Evolutionary conservation across 2,329 filamentous ascomycete genomes (phyloP), one percentile per base, ranked within the genome.

Genomic region (Trichoderma sp.): DNA sequence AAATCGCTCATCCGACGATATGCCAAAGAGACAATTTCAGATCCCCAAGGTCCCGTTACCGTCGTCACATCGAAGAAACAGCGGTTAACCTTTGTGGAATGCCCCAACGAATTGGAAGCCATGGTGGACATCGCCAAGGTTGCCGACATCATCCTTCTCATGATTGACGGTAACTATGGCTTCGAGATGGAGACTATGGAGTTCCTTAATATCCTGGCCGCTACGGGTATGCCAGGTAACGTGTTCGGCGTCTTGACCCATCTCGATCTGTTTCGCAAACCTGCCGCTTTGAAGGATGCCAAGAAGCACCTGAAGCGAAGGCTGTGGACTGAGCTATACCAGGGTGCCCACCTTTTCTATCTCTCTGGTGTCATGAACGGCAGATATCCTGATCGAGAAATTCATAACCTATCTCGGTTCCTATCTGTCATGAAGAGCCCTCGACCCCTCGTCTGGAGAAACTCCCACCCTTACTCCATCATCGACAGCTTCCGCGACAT

Each of bases 131-230:
- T 98, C 71, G 93, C 96, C 72, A 99, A 99, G 83, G 93, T 99
- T 57, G 96, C 97, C 20, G 96, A 99, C 80, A 98, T 99, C 77
- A 93, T 98, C 6, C 87, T 99, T 64, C 88, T 99, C 71, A 96
- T 99, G 93, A 99, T 99, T 76, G 96, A 99, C 79, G 97, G 96
- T 70, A 98, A 98, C 83, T 99, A 93, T 78, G 97, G 96, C 15
- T 99, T 99, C 79, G 96, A 99, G 83, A 99, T 99, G 96, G 96
- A 99, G 86, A 99, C 96, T 0, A 99, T 99, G 96, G 96, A 99
- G 82, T 99, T 99, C 73, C 85, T 99, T 78, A 98, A 98, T 77
- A 91, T 98, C 20, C 85, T 99, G 65, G 92, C 93, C n/a, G 90
- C 94, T 3, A 97, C 93, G 34, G 96, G 96, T 81, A 98, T 99